Evolutionary conservation across 768 basidiomycete genomes (phyloP).

Genomic region (Zangia roseola): DNA sequence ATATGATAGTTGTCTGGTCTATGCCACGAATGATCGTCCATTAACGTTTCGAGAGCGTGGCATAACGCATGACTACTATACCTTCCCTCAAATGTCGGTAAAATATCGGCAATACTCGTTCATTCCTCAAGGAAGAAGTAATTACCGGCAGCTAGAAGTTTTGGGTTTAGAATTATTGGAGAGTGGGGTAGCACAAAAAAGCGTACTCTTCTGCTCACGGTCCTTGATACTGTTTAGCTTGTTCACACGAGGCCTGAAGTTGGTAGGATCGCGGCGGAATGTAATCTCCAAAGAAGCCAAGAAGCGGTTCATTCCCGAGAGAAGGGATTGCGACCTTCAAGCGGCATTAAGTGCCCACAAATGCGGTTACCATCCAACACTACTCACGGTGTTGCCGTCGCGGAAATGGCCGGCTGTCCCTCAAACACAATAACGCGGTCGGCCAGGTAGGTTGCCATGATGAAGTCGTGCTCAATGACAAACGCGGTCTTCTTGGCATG

Average conservation of each 20-base stretch:
- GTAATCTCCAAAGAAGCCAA: slow-evolving; percentile 94
- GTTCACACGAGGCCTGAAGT: slow-evolving; percentile 87
- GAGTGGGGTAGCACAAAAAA: slow-evolving; percentile 4
- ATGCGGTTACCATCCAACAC: background rate
- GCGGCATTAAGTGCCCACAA: background rate
- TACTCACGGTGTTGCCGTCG: slow-evolving; percentile 87
- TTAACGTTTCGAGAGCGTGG: slow-evolving; percentile 7
- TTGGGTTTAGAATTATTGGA: slow-evolving; percentile 6
- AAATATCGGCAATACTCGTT: background rate
- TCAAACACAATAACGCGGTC: slow-evolving; percentile 96
- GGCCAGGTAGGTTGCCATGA: slow-evolving; percentile 99
- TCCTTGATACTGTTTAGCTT: slow-evolving; percentile 85
- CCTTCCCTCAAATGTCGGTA: slow-evolving; percentile 7
- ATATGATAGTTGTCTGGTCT: slow-evolving; percentile 6
- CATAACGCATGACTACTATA: slow-evolving; percentile 9
- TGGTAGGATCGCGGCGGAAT: slow-evolving; percentile 96
- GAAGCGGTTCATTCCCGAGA: slow-evolving; percentile 99
- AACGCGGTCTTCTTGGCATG: slow-evolving; percentile 98
- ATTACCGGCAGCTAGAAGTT: slow-evolving; percentile 64
- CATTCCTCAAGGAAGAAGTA: slow-evolving; percentile 93
- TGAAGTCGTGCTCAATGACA: slow-evolving; percentile 99
- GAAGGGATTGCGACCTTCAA: slow-evolving; percentile 83
- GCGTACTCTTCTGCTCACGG: slow-evolving; percentile 78
- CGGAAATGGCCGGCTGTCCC: slow-evolving; percentile 80
- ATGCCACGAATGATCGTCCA: slow-evolving; percentile 6